These are phyloP conservation scores for Emergomyces pasteurianus DNA, from an alignment of 2,329 filamentous ascomycete species.

Conservation along the genomic window DNA sequence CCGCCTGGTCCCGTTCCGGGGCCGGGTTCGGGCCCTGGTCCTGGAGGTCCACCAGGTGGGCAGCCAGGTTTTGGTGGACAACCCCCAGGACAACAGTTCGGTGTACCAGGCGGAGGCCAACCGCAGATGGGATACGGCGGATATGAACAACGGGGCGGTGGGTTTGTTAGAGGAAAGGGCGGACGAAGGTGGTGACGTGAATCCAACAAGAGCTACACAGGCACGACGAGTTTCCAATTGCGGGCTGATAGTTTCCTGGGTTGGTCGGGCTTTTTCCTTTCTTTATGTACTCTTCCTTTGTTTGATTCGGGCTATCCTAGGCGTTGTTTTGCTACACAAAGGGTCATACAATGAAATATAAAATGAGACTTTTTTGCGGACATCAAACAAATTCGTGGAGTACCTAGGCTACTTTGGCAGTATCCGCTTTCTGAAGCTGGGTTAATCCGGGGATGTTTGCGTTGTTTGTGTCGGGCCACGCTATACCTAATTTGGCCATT, in stretches of 20 bases:
- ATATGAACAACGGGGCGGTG: conserved; percentile 27
- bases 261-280: background rate
- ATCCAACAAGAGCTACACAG: background rate
- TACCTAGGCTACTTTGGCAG: background rate
- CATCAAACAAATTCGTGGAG: background rate
- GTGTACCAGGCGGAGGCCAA: conserved; percentile 25
- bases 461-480: background rate
- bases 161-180: conserved; percentile 25
- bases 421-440: too few relatives aligned
- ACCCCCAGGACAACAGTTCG: conserved; percentile 22
- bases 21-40: conserved; percentile 3
- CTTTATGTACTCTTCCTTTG: background rate
- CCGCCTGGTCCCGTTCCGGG: conserved; percentile 21
- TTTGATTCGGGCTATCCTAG: background rate
- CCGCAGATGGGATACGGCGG: conserved; percentile 33
- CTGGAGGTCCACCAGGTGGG: conserved; percentile 23
- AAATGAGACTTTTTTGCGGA: background rate
- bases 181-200: conserved; percentile 26
- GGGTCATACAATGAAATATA: background rate
- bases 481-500: background rate
- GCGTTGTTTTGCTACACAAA: background rate
- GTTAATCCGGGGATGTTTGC: conserved; percentile 1
- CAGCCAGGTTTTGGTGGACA: conserved; percentile 26
- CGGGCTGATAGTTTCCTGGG: background rate
- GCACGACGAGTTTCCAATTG: background rate